Evolutionary conservation across 805 yeast genomes (phyloP), one percentile per base, ranked within the genome.

Genomic region (Millerozyma acaciae): DNA sequence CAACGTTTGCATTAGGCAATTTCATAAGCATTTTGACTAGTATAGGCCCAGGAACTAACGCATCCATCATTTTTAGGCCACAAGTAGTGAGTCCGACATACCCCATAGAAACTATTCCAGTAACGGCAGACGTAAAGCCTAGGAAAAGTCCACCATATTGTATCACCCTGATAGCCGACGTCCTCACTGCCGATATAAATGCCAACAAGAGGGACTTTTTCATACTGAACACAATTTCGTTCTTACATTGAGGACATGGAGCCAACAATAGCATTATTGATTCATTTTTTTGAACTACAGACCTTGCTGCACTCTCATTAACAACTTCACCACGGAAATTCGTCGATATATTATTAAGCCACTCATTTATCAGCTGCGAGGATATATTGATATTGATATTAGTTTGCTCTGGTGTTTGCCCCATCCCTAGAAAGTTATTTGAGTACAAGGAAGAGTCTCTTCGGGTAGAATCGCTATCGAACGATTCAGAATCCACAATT

Each of bases 211-310:
- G 29, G 23, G 64, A 60, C 19, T 53, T 36, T 35, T 48, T 48
- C 56, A 63, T 52, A 20, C 50, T 42, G 42, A 66, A 64, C 7
- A 48, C 37, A 28, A 66, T 57, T 17, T 55, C 53, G 16, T 49
- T 43, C 34, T 63, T 63, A 38, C 72, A 66, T 38, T 66, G 72
- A 3, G 71, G 70, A 35, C 72, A 66, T 5, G 59, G 45, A 5
- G 65, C 58, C 20, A 57, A 33, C 8, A 57, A 36, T 10, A 45
- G 39, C 15, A 47, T 48, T 21, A 20, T 24, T 13, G 32, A 21
- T 7, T 34, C 35, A 23, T 23, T 6, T n/a, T n/a, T n/a, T n/a
- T n/a, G n/a, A n/a, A n/a, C n/a, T n/a, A n/a, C n/a, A 9, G 30
- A 15, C 4, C 18, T 18, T 24, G 16, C 13, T 8, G 13, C 22